Evolutionary conservation across 768 basidiomycete species (phyloP).

Genomic region (Lactifluus echinatus): DNA sequence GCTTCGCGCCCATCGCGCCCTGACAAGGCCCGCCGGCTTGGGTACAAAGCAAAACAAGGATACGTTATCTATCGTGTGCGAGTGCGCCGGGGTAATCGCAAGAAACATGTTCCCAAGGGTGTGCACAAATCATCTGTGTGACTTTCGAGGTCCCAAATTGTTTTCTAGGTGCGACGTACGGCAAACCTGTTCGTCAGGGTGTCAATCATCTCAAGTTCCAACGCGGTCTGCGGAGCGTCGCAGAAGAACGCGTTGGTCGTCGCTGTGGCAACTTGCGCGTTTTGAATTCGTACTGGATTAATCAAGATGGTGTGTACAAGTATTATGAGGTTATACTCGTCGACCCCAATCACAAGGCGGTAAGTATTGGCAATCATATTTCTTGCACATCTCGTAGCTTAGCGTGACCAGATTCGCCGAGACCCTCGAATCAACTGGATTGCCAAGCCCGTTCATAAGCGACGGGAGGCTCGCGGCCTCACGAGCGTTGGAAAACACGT

Average conservation of each 20-base stretch:
- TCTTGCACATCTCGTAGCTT: conserved; percentile 10
- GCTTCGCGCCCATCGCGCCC: conserved; percentile 97
- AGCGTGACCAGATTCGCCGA: conserved; percentile 62
- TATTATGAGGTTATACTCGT: conserved; percentile 99
- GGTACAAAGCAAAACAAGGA: conserved; percentile 99
- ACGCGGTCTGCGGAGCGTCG: conserved; percentile 83
- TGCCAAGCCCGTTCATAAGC: conserved; percentile 96
- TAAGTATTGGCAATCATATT: conserved; percentile 33
- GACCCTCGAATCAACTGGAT: conserved; percentile 99
- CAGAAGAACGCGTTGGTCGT: conserved; percentile 96
- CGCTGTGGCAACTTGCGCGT: conserved; percentile 96
- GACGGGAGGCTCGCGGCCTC: conserved; percentile 94
- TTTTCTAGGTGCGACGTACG: conserved; percentile 81
- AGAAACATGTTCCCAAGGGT: conserved; percentile 98
- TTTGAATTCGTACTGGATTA: conserved; percentile 98
- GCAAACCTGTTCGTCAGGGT: conserved; percentile 99
- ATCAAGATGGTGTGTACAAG: conserved; percentile 98
- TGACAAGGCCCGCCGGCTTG: conserved; percentile 96
- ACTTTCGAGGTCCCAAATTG: background rate
- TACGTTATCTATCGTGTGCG: conserved; percentile 97
- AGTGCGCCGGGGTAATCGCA: conserved; percentile 96
- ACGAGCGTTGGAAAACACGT: conserved; percentile 95
- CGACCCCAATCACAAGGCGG: conserved; percentile 90
- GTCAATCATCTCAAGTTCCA: conserved; percentile 99
- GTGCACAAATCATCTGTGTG: conserved; percentile 16